Conservation (phyloP, 495 filamentous ascomycete genomes). For the Melanomma pulvis-pyrius region DNA sequence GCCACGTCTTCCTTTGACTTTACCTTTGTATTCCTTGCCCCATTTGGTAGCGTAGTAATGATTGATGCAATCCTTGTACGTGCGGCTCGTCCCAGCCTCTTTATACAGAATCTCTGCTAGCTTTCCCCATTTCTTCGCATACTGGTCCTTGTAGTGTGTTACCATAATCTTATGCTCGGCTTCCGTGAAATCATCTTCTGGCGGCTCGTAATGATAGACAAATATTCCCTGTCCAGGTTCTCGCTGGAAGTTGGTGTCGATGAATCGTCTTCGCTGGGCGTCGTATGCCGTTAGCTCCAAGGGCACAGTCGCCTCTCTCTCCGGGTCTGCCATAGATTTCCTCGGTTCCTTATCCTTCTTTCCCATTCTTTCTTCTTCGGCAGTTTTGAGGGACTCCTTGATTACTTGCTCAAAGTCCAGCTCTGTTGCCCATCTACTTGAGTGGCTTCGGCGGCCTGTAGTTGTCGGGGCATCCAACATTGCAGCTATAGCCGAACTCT, state of each 20-base stretch:
- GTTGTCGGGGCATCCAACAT: slow-evolving; percentile 20
- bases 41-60: slow-evolving; percentile 97
- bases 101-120: slow-evolving; percentile 71
- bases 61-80: slow-evolving; percentile 83
- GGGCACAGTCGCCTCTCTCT: slow-evolving; percentile 83
- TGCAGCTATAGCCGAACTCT: slow-evolving; percentile 30
- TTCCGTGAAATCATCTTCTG: slow-evolving; percentile 78
- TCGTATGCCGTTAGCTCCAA: slow-evolving; percentile 61
- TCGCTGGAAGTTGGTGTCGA: slow-evolving; percentile 73
- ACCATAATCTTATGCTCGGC: slow-evolving; percentile 80
- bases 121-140: slow-evolving; percentile 90
- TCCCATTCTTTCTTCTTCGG: slow-evolving; percentile 70
- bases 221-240: slow-evolving; percentile 66
- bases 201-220: slow-evolving; percentile 72
- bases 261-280: slow-evolving; percentile 53
- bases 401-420: slow-evolving; percentile 77
- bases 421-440: slow-evolving; percentile 49
- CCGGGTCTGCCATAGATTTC: slow-evolving; percentile 72
- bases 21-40: slow-evolving; percentile 80
- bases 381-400: slow-evolving; percentile 71
- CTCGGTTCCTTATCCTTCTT: slow-evolving; percentile 64
- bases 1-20: slow-evolving; percentile 69
- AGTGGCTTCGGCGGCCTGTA: slow-evolving; percentile 17
- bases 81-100: slow-evolving; percentile 53
- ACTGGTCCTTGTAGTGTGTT: slow-evolving; percentile 64